Evolutionary conservation across 495 filamentous ascomycete species (phyloP).

Genomic region (Penicillium waksmanii): DNA sequence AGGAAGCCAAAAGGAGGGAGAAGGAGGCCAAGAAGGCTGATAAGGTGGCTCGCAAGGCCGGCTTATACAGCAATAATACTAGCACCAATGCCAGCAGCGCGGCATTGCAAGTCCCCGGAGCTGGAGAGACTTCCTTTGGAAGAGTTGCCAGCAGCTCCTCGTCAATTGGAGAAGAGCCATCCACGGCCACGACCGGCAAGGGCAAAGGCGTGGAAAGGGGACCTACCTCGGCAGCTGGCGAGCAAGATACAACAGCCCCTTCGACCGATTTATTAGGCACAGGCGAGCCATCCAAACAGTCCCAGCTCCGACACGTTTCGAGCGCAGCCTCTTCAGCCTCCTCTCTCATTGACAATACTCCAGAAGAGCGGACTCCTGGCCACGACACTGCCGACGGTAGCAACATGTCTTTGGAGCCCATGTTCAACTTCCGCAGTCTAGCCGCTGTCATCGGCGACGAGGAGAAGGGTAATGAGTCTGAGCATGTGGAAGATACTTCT

Average conservation of each 20-base stretch:
- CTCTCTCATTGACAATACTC: constrained; percentile 66
- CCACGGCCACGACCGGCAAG: constrained; percentile 55
- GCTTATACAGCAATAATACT: constrained; percentile 50
- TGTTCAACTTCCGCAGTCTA: constrained; percentile 92
- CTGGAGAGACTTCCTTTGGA: constrained; percentile 23
- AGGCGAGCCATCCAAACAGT: constrained; percentile 54
- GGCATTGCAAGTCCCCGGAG: constrained; percentile 36
- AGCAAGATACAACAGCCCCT: constrained; percentile 5
- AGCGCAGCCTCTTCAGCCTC: constrained; percentile 82
- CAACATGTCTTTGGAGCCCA: constrained; percentile 66
- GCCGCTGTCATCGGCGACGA: constrained; percentile 81
- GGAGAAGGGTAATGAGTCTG: constrained; percentile 51
- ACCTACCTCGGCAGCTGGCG: constrained; percentile 19
- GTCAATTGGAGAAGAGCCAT: constrained; percentile 40
- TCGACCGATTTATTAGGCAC: constrained; percentile 26
- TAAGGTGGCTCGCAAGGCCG: constrained; percentile 63
- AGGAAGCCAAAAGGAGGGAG: constrained; percentile 80
- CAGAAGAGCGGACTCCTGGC: constrained; percentile 50
- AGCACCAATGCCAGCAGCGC: constrained; percentile 48
- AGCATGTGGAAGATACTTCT: constrained; percentile 46
- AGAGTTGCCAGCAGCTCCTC: constrained; percentile 45
- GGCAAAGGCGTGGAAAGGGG: constrained; percentile 80
- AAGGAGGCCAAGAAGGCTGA: constrained; percentile 82
- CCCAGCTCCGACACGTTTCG: constrained; percentile 77
- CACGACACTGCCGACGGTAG: constrained; percentile 48